Base-by-base conservation (phyloP, 768 basidiomycete species). In the Rhizopogon vinicolor region DNA sequence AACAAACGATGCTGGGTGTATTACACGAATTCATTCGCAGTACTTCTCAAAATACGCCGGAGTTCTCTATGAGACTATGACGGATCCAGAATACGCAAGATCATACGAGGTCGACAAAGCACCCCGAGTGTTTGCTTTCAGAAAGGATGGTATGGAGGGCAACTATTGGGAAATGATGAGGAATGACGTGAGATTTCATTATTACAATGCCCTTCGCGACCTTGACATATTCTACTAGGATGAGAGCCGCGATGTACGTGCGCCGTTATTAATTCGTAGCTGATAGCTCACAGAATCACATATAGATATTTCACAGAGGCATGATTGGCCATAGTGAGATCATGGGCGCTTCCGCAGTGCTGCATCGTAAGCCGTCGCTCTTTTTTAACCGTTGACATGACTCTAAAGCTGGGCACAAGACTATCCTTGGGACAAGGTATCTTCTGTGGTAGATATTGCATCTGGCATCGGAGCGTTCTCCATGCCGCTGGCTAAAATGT, bases 401-500 rank as follows among this genome's bases (percentile, higher is more conserved):
- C 8, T 28, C 25, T 25, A 25, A 25, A 25, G 25, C 25, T 25
- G 25, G 25, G 25, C 25, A 6, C 3, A 19, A 69, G 63, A 68
- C 44, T 59, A 63, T 58, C 61, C 66, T 29, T 59, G 71, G 71
- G 37, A 59, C 55, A 58, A 57, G 49, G 54, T 62, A 25, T 54
- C 61, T 28, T 62, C 63, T 8, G 55, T 72, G 39, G 64, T 65
- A 8, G 69, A 70, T 46, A 57, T 70, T 19, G 69, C 69, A 5
- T 62, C 68, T 10, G 63, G 69, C n/a, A 28, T 65, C 5, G 69
- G 69, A 7, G 60, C 63, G 1, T 53, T 70, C n/a, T 68, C 70
- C 41, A 33, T 63, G 1, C 62, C 65, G 18, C 61, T 70, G 48
- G 51, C 65, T 3, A 70, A 58, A 53, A 59, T 53, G 42, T 59